Evolutionary conservation across 2,329 filamentous ascomycete species (phyloP), one percentile per base, ranked within the genome.

Genomic region (Cladophialophora bantiana): DNA sequence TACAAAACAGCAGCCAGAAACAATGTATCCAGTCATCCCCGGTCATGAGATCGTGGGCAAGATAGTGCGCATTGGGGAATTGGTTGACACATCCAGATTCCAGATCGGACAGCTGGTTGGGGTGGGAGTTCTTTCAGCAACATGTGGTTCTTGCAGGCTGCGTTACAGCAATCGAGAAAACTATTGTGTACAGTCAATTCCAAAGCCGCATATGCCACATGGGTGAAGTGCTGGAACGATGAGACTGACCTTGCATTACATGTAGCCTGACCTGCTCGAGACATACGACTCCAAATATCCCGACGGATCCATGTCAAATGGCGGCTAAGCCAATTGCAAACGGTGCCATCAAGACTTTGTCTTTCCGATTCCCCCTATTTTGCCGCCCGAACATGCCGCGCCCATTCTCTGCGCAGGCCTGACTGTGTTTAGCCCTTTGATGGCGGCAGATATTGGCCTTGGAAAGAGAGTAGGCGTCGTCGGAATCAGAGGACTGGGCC

Each of bases 321-420:
- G 91, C 2, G 91, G 88, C 2, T 88, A 87, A 70, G 84, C 85
- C 6, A 78, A 82, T 59, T 83, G 85, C 67, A 83, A 83, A 74
- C 82, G 88, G 15, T 83, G 82, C 0, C 83, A 83, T 0, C 81
- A 78, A 79, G 12, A 66, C 55, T 67, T 67, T 32, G 71, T 70
- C 12, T 64, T 73, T 36, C 53, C 42, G 73, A 87, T 89, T 65
- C 86, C 66, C 9, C 34, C 53, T 3, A 42, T 5, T 3, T 5
- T 68, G 18, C 3, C 32, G 1, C 81, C 78, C 31, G 81, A 79
- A 4, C 80, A 83, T 61, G 86, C 84, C 1, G 86, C 90, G 1
- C 91, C 91, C 1, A 87, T 94, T 80, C 83, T 94, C 4, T 94
- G 92, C 74, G 92, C 88, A 1, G 92, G 92, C 1, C 84, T 94